These are phyloP conservation scores for Trypanosoma brucei DNA, from an alignment of 208 protist genomes.

Conservation along the genomic window DNA sequence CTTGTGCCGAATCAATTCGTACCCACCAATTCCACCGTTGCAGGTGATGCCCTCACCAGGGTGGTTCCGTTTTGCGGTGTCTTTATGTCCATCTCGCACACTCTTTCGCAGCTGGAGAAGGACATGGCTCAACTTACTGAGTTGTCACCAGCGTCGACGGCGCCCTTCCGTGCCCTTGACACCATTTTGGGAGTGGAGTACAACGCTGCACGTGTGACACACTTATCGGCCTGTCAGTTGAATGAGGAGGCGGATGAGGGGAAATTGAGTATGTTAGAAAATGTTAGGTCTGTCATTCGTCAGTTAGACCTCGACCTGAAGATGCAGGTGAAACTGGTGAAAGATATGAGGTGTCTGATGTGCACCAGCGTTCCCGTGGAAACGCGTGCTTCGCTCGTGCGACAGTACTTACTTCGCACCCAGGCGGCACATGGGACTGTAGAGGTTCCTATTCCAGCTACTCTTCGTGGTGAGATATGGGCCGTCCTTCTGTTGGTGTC, in stretches of 20 bases:
- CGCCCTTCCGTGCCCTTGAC: conserved; percentile 10
- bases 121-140: conserved; percentile 12
- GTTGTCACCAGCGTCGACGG: conserved; percentile 1
- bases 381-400: conserved; percentile 13
- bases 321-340: conserved; percentile 30
- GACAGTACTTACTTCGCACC: conserved; percentile 24
- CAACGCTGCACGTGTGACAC: background rate
- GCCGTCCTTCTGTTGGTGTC: conserved; percentile 79
- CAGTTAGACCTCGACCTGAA: conserved; percentile 30
- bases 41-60: background rate
- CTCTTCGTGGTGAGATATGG: conserved; percentile 87
- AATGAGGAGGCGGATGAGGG: background rate
- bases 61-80: conserved; percentile 20
- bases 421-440: background rate
- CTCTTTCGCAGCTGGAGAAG: conserved; percentile 2
- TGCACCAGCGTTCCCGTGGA: background rate
- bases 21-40: background rate
- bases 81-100: conserved; percentile 9
- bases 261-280: conserved; percentile 6
- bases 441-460: conserved; percentile 53
- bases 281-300: conserved; percentile 23
- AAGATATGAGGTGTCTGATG: conserved; percentile 24
- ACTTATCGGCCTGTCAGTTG: background rate
- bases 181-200: conserved; percentile 14
- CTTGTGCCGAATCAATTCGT: background rate